Percentiles rank a stretch among this genome's conserved stretches.
phyloP scores from a whole-genome alignment of 495 filamentous ascomycete genomes.

The Aspergillus ellipticus region DNA sequence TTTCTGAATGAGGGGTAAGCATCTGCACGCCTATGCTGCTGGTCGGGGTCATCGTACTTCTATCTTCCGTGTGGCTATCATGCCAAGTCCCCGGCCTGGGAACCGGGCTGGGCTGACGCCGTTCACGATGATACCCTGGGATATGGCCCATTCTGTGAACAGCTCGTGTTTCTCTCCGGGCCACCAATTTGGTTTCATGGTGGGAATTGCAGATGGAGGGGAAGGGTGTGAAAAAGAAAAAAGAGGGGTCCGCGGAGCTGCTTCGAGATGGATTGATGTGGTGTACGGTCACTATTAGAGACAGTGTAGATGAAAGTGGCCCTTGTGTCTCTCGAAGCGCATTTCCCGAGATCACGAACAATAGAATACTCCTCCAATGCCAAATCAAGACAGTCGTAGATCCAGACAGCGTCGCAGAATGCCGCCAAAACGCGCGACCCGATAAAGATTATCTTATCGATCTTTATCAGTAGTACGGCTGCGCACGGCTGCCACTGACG shows the following conservation, averaged over 20 bases:
- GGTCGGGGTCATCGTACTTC: conserved; percentile 42
- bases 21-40: neutral
- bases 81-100: conserved; percentile 67
- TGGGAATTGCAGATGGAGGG: neutral
- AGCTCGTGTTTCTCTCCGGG: conserved; percentile 46
- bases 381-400: neutral
- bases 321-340: no score
- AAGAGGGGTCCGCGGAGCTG: neutral
- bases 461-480: conserved; percentile 25
- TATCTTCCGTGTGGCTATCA: conserved; percentile 63
- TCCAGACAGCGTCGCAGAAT: neutral
- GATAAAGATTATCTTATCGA: conserved; percentile 12
- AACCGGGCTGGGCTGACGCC: conserved; percentile 58
- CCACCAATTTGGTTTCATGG: conserved; percentile 34
- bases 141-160: conserved; percentile 60
- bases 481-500: conserved; percentile 14
- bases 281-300: no score
- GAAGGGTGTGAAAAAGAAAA: neutral
- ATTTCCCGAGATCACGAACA: no score
- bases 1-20: conserved; percentile 24
- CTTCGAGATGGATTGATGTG: neutral
- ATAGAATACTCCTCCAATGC: neutral
- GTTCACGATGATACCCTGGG: conserved; percentile 53
- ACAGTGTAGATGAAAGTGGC: no score
- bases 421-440: neutral